Base-by-base conservation (phyloP, 1,139 yeast genomes). In the Yamadazyma sp. region DNA sequence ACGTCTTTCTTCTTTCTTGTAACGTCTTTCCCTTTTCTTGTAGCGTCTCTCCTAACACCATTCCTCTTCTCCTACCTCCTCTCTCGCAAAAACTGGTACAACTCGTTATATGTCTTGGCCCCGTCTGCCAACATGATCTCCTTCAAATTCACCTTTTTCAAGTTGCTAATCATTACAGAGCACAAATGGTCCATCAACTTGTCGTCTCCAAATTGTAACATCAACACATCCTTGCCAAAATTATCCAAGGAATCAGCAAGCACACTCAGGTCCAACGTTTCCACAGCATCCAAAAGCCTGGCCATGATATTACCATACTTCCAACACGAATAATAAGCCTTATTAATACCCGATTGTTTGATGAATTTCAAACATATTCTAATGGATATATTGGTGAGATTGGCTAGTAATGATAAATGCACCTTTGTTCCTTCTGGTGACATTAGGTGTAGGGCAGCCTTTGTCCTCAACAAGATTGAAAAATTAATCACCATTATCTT, bases 341-440 rank as follows among this genome's bases (percentile, higher is more conserved):
- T 6, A 8, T 14, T 14, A 21, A 31, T 8, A 3, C 20, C 21
- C 4, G 34, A 22, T 6, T 14, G n/a, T 14, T 23, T 3, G 16
- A 31, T 20, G 13, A 22, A 31, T 22, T 31, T 31, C 28, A 31
- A 31, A 28, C 34, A 31, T 12, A 22, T 22, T 15, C 34, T 22
- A 11, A 31, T 22, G 14, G 20, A 20, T 13, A 31, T 23, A 16
- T 15, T 31, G 7, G 14, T 15, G 3, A 31, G 28, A 14, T 31
- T 31, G 16, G 10, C 12, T 3, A 31, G 15, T 6, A 31, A 23
- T 5, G 34, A 11, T n/a, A 31, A 14, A 4, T 6, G 34, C 15
- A 31, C 14, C n/a, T 15, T 24, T 6, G 17, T 10, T 7, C 10
- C 20, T 3, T 22, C 28, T 4, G 4, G 7, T 6, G 14, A 3